Conservation (phyloP, 148 eudicot species). For the Fagopyrum tataricum region DNA sequence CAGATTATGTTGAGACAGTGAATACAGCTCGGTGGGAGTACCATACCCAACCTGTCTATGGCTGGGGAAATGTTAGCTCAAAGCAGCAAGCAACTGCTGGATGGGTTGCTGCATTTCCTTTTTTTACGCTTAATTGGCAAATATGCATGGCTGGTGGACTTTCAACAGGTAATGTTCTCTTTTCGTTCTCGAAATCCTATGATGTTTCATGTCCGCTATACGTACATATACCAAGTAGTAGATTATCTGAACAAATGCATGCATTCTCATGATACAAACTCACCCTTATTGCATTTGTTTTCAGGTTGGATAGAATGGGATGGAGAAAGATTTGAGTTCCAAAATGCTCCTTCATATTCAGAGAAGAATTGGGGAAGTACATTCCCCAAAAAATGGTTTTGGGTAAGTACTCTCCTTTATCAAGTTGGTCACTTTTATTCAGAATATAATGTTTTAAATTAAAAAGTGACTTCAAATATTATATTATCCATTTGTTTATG, state of each 20-base stretch:
- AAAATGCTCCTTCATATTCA: slow-evolving; percentile 91
- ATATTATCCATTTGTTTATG: background rate
- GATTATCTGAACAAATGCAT: background rate
- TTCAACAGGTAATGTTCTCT: slow-evolving; percentile 57
- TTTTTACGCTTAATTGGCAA: slow-evolving; percentile 99
- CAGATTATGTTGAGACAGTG: slow-evolving; percentile 68
- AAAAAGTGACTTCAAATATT: background rate
- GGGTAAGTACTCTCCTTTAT: slow-evolving; percentile 48
- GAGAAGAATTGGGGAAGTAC: slow-evolving; percentile 98
- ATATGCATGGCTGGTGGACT: slow-evolving; percentile 96
- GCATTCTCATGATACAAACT: slow-evolving; percentile 7
- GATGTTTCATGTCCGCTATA: background rate
- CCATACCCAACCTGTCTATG: slow-evolving; percentile 81
- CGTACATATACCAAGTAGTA: too few relatives aligned
- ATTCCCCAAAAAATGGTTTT: slow-evolving; percentile 97
- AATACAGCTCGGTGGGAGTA: slow-evolving; percentile 92
- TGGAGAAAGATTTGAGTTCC: slow-evolving; percentile 82
- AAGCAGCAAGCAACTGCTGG: slow-evolving; percentile 96
- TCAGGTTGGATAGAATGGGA: slow-evolving; percentile 99
- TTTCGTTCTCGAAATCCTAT: background rate
- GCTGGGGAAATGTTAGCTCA: slow-evolving; percentile 91
- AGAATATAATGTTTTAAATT: background rate
- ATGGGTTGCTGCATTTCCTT: slow-evolving; percentile 98
- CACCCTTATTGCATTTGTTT: slow-evolving; percentile 18
- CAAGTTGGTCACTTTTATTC: background rate